Percentiles rank a stretch among this genome's conserved stretches.
Evolutionary conservation across 2,329 filamentous ascomycete genomes (phyloP).

Genomic region (Penicillium sp.): DNA sequence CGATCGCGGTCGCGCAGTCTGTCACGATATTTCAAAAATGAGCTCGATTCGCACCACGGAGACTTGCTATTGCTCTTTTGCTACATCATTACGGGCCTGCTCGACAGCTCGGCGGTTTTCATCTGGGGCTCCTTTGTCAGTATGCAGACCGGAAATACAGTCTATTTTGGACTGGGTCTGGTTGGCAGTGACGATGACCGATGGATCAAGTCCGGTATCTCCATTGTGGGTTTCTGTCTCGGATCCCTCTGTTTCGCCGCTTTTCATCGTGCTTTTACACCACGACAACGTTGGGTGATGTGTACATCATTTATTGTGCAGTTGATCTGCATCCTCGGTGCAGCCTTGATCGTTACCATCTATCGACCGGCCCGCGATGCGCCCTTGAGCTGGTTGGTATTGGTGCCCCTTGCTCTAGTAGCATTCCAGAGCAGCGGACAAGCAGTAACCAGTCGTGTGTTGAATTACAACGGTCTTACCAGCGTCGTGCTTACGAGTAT

Average conservation of each 20-base stretch:
- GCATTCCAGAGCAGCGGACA: slow-evolving; percentile 76
- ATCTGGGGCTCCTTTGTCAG: slow-evolving; percentile 77
- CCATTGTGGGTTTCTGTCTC: slow-evolving; percentile 65
- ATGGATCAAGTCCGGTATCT: slow-evolving; percentile 68
- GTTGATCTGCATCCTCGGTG: slow-evolving; percentile 47
- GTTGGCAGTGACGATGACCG: slow-evolving; percentile 48
- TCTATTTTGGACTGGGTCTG: slow-evolving; percentile 73
- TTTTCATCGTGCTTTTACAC: slow-evolving; percentile 56
- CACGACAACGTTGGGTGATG: slow-evolving; percentile 43
- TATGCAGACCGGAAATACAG: slow-evolving; percentile 83
- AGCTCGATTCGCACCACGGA: slow-evolving; percentile 59
- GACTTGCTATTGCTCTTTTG: slow-evolving; percentile 66
- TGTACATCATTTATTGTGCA: slow-evolving; percentile 54
- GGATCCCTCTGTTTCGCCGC: slow-evolving; percentile 68
- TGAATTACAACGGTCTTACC: slow-evolving; percentile 66
- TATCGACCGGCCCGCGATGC: slow-evolving; percentile 45
- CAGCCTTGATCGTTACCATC: slow-evolving; percentile 53
- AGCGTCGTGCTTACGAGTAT: slow-evolving; percentile 77
- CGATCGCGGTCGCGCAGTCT: not conserved
- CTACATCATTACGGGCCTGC: slow-evolving; percentile 71
- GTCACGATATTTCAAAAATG: slow-evolving; percentile 18
- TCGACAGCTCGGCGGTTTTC: slow-evolving; percentile 70
- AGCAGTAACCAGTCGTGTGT: slow-evolving; percentile 66
- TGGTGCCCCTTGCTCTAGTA: slow-evolving; percentile 64
- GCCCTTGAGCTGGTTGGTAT: slow-evolving; percentile 51